Percentiles rank a stretch among this genome's conserved stretches.
phyloP scores from a whole-genome alignment of 2,329 filamentous ascomycete genomes.

The Cylindrodendrum hubeiense region DNA sequence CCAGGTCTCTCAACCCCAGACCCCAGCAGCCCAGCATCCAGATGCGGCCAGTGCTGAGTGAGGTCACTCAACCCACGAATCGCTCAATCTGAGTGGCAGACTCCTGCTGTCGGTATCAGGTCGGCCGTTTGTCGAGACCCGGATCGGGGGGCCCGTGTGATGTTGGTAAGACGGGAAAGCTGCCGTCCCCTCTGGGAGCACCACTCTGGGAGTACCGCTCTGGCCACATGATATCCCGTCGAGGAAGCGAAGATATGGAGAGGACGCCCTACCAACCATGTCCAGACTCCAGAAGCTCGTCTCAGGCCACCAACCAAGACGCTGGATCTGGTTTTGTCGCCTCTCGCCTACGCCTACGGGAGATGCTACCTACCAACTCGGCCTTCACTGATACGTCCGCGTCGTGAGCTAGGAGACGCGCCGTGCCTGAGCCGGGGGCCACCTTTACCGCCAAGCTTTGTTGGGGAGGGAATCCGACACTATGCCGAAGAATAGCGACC shows the following conservation, averaged over 20 bases:
- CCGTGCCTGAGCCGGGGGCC: conserved; percentile 1
- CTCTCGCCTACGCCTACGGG: neutral
- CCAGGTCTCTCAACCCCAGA: conserved; percentile 28
- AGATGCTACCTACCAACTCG: neutral
- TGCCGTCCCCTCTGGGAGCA: too few relatives aligned
- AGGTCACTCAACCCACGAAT: conserved; percentile 24
- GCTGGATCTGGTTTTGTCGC: neutral
- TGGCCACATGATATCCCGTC: neutral
- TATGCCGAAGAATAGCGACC: conserved; percentile 11
- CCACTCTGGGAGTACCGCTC: neutral
- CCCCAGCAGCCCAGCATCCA: conserved; percentile 25
- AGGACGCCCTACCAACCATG: conserved; percentile 8
- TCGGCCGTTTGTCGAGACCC: conserved; percentile 17
- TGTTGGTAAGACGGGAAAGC: conserved; percentile 7
- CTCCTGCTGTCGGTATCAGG: conserved; percentile 33
- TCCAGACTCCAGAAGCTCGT: conserved; percentile 1
- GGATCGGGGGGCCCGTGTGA: conserved; percentile 18
- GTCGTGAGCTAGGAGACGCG: conserved; percentile 15
- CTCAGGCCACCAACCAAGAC: conserved; percentile 15
- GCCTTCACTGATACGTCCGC: conserved; percentile 1
- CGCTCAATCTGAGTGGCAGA: conserved; percentile 22
- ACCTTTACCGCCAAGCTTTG: conserved; percentile 7
- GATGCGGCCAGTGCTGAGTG: conserved; percentile 22
- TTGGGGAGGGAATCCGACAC: conserved; percentile 11
- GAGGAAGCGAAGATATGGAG: neutral